Evolutionary conservation across 2,329 filamentous ascomycete species (phyloP).

Genomic region (Colletotrichum musae): DNA sequence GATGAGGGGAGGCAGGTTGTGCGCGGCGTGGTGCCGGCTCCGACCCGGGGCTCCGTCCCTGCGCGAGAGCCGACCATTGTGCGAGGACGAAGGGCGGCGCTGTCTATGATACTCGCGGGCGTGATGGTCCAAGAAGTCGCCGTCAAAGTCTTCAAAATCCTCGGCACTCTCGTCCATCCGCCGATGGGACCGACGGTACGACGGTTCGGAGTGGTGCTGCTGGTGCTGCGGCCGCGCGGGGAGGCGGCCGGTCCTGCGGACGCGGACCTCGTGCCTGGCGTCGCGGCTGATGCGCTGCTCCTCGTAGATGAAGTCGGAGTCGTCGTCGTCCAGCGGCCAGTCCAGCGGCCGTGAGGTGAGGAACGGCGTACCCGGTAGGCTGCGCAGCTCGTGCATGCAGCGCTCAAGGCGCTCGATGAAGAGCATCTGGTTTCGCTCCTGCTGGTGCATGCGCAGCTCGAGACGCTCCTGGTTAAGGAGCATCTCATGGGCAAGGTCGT

Average conservation of each 20-base stretch:
- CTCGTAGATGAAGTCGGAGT: conserved; percentile 30
- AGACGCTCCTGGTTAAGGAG: conserved; percentile 40
- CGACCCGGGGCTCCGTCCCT: not conserved
- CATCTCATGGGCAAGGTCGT: conserved; percentile 41
- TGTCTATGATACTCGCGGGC: not conserved
- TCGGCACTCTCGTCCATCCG: not conserved
- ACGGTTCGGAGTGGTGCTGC: conserved; percentile 17
- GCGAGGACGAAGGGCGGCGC: conserved; percentile 26
- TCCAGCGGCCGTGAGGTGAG: conserved; percentile 5
- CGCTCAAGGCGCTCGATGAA: conserved; percentile 39
- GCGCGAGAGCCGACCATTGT: conserved; percentile 8
- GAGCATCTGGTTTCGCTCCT: conserved; percentile 39
- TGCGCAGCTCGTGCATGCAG: conserved; percentile 32
- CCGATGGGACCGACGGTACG: conserved; percentile 1
- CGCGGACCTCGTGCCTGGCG: conserved; percentile 21
- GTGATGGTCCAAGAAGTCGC: conserved; percentile 5
- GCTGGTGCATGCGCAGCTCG: conserved; percentile 39
- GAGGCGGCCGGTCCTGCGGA: conserved; percentile 10
- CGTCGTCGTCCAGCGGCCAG: conserved; percentile 19
- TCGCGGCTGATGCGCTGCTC: conserved; percentile 29
- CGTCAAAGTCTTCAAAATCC: conserved; percentile 20
- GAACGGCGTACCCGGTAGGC: conserved; percentile 18
- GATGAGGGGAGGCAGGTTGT: not conserved
- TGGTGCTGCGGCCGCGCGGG: conserved; percentile 6
- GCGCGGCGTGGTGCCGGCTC: conserved; percentile 2